phyloP scores from a whole-genome alignment of 2,329 filamentous ascomycete genomes.

The Diaporthe ilicicola region DNA sequence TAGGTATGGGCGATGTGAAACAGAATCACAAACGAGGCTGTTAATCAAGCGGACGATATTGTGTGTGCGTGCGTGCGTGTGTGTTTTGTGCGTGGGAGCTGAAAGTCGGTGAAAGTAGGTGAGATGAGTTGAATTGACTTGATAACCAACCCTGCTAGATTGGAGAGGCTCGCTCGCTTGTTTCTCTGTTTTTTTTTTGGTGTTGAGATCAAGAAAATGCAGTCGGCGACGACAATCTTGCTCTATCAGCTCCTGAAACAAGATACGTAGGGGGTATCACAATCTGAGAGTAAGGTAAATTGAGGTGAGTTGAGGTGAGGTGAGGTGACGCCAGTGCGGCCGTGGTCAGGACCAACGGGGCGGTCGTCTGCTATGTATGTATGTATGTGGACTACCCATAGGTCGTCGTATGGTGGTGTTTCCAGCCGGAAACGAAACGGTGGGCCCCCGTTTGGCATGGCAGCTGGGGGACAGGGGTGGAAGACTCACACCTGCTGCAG shows the following conservation, averaged over 20 bases:
- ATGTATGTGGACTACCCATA: background rate
- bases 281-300: background rate
- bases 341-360: background rate
- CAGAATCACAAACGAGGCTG: background rate
- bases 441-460: background rate
- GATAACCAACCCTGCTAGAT: background rate
- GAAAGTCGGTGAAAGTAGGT: conserved; percentile 2
- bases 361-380: background rate
- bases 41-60: background rate
- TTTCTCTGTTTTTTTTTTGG: background rate
- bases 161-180: background rate
- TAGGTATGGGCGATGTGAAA: background rate
- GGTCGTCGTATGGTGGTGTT: background rate
- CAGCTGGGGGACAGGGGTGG: background rate
- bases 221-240: background rate
- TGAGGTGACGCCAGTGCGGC: background rate
- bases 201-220: background rate
- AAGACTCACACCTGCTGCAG: background rate
- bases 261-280: background rate
- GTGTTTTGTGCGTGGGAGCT: background rate
- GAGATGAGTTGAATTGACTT: background rate
- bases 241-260: background rate
- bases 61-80: background rate
- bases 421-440: background rate
- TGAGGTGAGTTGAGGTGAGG: background rate